These are phyloP conservation scores for Phytophthora idaei DNA, from an alignment of 352 stramenopile genomes.

Conservation along the genomic window DNA sequence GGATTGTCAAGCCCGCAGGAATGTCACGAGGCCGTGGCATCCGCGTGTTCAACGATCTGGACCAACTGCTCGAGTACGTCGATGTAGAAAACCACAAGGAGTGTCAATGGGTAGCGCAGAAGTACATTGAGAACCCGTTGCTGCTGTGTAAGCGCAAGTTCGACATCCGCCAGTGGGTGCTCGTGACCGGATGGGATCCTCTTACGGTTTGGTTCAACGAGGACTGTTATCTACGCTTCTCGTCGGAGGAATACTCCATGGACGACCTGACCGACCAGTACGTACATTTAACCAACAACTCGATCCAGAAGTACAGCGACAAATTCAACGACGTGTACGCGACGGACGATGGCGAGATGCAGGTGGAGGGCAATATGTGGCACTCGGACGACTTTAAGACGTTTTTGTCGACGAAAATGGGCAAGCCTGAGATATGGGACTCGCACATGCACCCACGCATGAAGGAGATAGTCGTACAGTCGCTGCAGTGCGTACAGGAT, in stretches of 20 bases:
- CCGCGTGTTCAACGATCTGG: slow-evolving; percentile 86
- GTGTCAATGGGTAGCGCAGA: slow-evolving; percentile 88
- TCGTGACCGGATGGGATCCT: slow-evolving; percentile 93
- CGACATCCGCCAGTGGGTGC: slow-evolving; percentile 93
- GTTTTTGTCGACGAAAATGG: slow-evolving; percentile 46
- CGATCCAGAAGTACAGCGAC: slow-evolving; percentile 91
- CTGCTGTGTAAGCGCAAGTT: slow-evolving; percentile 91
- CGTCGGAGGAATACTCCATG: slow-evolving; percentile 81
- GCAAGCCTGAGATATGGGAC: slow-evolving; percentile 47
- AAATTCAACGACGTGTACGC: slow-evolving; percentile 87
- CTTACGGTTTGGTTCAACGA: slow-evolving; percentile 94
- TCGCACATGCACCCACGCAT: slow-evolving; percentile 75
- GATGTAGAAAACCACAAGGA: slow-evolving; percentile 89
- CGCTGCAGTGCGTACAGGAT: slow-evolving; percentile 89
- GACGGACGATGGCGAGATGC: slow-evolving; percentile 65
- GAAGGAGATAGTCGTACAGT: slow-evolving; percentile 86
- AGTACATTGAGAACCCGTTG: slow-evolving; percentile 91
- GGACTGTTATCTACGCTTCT: slow-evolving; percentile 93
- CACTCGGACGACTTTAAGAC: slow-evolving; percentile 79
- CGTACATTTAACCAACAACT: slow-evolving; percentile 95
- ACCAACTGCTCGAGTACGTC: slow-evolving; percentile 81
- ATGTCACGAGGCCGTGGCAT: slow-evolving; percentile 90
- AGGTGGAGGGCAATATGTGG: slow-evolving; percentile 75
- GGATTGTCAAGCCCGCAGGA: slow-evolving; percentile 94
- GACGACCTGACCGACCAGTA: slow-evolving; percentile 87